Evolutionary conservation across 2,329 filamentous ascomycete genomes (phyloP).

Genomic region (Huntiella bhutanensis): DNA sequence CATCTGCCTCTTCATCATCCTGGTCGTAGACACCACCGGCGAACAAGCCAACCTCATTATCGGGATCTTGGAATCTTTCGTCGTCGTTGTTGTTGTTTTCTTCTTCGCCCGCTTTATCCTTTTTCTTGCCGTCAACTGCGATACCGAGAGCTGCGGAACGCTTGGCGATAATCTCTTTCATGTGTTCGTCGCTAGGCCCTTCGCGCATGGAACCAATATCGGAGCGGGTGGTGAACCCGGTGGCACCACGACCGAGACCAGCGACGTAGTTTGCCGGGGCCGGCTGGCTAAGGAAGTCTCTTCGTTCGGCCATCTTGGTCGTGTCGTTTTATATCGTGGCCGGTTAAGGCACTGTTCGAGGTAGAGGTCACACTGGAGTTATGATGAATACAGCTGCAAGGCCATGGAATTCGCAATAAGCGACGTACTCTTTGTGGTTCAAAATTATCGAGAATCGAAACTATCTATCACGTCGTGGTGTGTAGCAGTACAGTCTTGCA

Average conservation of each 20-base stretch:
- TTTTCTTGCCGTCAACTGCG: conserved; percentile 47
- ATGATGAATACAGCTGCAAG: conserved; percentile 11
- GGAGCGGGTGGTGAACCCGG: conserved; percentile 91
- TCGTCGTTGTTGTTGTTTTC: conserved; percentile 53
- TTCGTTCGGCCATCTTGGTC: conserved; percentile 38
- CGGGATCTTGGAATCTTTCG: conserved; percentile 80
- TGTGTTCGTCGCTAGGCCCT: conserved; percentile 91
- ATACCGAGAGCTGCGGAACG: conserved; percentile 68
- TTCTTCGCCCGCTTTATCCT: conserved; percentile 48
- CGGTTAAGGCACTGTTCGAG: neutral
- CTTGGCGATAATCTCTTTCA: conserved; percentile 92
- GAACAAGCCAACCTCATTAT: conserved; percentile 91
- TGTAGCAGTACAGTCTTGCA: too few relatives aligned
- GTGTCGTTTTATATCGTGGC: neutral
- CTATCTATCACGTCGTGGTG: too few relatives aligned
- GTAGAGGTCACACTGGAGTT: conserved; percentile 6
- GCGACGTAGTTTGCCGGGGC: conserved; percentile 82
- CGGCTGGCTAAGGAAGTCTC: conserved; percentile 75
- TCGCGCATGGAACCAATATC: conserved; percentile 89
- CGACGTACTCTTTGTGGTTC: conserved; percentile 9
- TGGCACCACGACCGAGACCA: conserved; percentile 91
- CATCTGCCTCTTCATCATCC: conserved; percentile 92
- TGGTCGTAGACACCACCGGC: conserved; percentile 91
- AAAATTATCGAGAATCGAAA: neutral
- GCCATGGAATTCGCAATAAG: conserved; percentile 3